Conservation (phyloP, 306 rosid species). For the Carpinus fangiana region DNA sequence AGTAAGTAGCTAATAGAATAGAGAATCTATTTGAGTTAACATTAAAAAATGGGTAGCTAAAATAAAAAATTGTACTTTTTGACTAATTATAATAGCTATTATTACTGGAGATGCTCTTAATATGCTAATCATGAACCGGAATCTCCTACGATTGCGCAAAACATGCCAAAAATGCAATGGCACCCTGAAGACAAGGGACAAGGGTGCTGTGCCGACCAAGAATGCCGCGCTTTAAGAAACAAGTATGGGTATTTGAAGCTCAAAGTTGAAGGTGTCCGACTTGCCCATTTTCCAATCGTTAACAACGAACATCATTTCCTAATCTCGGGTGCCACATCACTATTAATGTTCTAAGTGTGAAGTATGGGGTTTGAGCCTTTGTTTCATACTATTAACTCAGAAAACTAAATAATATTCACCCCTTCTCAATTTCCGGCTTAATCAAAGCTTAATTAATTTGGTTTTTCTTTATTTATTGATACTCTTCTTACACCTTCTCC, state of each 20-base stretch:
- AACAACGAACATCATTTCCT: not conserved
- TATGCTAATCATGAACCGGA: not conserved
- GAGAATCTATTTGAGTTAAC: too few relatives aligned
- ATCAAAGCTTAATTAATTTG: not conserved
- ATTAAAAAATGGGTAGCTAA: too few relatives aligned
- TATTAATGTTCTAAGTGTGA: not conserved
- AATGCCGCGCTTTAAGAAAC: slow-evolving; percentile 20
- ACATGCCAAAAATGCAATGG: not conserved
- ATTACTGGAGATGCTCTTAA: too few relatives aligned
- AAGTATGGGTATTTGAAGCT: slow-evolving; percentile 2
- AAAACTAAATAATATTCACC: not conserved
- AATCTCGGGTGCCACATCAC: not conserved
- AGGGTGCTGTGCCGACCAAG: not conserved
- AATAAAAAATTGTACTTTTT: too few relatives aligned
- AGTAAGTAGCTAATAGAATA: too few relatives aligned
- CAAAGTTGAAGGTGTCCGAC: slow-evolving; percentile 18
- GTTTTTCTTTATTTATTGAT: not conserved
- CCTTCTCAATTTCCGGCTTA: not conserved
- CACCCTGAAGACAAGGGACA: not conserved
- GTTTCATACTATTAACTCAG: not conserved
- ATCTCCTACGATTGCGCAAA: not conserved
- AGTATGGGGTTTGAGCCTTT: not conserved
- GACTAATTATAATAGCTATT: too few relatives aligned
- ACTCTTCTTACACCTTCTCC: not conserved
- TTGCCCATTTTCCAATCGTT: not conserved